These are phyloP conservation scores for Perkinsus marinus DNA, from an alignment of 169 alveolate genomes.

Conservation along the genomic window DNA sequence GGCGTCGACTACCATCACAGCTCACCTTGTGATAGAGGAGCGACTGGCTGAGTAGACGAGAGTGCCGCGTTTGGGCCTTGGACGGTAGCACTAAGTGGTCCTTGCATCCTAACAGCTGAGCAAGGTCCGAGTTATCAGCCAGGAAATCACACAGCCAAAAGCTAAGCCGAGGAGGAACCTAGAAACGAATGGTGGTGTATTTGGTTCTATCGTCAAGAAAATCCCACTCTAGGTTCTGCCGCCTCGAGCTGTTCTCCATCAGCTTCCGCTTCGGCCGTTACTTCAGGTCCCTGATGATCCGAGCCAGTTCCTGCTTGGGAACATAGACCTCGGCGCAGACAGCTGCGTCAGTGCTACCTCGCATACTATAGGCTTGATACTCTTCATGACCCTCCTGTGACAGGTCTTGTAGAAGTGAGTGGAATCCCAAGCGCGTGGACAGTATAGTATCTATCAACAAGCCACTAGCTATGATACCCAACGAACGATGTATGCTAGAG, in stretches of 20 bases:
- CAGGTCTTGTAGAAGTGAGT: not conserved
- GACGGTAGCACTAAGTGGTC: not conserved
- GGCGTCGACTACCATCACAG: not conserved
- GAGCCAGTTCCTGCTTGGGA: too few species aligned
- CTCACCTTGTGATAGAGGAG: not conserved
- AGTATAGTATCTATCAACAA: not conserved
- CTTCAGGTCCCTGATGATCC: too few species aligned
- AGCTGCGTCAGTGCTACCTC: not conserved
- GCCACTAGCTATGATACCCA: not conserved
- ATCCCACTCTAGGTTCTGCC: too few species aligned
- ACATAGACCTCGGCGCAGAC: too few species aligned
- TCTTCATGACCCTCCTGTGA: not conserved
- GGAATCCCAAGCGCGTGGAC: not conserved
- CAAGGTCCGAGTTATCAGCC: not conserved
- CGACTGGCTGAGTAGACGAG: not conserved
- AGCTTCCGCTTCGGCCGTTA: not conserved
- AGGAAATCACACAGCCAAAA: not conserved
- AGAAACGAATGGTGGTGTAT: not conserved
- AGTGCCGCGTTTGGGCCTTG: not conserved
- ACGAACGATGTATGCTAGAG: too few species aligned
- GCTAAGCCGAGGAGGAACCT: not conserved
- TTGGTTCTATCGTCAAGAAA: not conserved
- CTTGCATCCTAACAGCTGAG: not conserved
- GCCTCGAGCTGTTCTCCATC: not conserved
- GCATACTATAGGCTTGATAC: not conserved